These are phyloP conservation scores for Mrakia frigida DNA, from an alignment of 768 basidiomycete genomes.

Conservation along the genomic window DNA sequence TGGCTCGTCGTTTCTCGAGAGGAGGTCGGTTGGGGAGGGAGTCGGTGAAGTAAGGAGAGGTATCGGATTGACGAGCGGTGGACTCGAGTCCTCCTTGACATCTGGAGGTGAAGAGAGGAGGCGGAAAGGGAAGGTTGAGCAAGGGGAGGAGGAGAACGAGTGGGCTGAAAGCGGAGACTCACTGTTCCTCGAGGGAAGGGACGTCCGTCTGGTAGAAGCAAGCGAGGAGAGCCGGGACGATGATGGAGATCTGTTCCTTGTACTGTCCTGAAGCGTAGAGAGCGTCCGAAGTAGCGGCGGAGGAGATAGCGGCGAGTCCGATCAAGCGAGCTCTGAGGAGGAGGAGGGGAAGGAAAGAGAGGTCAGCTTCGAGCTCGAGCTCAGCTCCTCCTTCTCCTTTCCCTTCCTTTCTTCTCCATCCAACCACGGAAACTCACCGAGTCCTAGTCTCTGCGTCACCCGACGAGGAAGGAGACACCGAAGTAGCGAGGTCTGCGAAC, in stretches of 20 bases:
- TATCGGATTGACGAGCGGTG: constrained; percentile 12
- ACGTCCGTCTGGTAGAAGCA: constrained; percentile 63
- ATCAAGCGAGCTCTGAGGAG: constrained; percentile 71
- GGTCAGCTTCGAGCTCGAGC: not conserved
- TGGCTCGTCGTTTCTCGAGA: constrained; percentile 70
- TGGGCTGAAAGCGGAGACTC: constrained; percentile 37
- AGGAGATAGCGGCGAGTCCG: constrained; percentile 74
- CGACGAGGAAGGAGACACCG: constrained; percentile 38
- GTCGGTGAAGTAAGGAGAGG: constrained; percentile 73
- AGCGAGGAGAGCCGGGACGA: constrained; percentile 65
- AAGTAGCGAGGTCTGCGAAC: constrained; percentile 61
- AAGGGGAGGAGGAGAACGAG: no score
- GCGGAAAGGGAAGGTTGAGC: not conserved
- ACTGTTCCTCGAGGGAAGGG: constrained; percentile 64
- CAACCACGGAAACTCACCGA: constrained; percentile 50
- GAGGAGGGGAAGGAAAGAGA: constrained; percentile 15
- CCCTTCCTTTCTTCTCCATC: not conserved
- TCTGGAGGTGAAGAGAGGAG: not conserved
- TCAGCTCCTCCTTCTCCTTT: not conserved
- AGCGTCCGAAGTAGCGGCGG: constrained; percentile 76
- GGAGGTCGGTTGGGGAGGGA: constrained; percentile 66
- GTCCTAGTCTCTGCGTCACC: constrained; percentile 67
- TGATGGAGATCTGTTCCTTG: constrained; percentile 60
- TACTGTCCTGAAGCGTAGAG: constrained; percentile 69
- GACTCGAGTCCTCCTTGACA: not conserved